These are phyloP conservation scores for Malus orientalis DNA, from an alignment of 306 rosid genomes.

Conservation along the genomic window DNA sequence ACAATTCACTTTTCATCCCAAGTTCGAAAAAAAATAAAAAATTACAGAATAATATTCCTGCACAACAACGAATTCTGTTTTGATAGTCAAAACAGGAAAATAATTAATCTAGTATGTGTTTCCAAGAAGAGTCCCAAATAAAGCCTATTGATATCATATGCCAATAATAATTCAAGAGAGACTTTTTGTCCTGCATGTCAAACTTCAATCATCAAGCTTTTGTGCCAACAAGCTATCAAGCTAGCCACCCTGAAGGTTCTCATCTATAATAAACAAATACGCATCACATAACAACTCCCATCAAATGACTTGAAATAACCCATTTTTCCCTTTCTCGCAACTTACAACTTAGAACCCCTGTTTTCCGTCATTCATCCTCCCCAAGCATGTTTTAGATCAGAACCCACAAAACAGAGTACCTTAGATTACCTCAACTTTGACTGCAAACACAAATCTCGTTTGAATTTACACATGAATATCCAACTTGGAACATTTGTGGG, in stretches of 20 bases:
- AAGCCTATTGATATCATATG: background rate
- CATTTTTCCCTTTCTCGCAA: background rate
- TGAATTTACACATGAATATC: background rate
- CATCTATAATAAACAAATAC: background rate
- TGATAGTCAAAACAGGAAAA: background rate
- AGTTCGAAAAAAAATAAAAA: background rate
- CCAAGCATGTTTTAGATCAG: background rate
- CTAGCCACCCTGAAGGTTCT: background rate
- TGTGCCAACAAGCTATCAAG: background rate
- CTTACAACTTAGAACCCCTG: background rate
- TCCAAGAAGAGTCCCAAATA: background rate
- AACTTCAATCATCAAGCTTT: background rate
- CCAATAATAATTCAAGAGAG: background rate
- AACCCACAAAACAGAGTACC: background rate
- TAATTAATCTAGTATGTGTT: background rate
- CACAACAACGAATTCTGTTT: background rate
- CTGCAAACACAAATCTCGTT: background rate
- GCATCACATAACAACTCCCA: background rate
- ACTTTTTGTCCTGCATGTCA: background rate
- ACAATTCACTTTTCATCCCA: background rate
- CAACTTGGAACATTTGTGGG: background rate
- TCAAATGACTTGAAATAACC: background rate
- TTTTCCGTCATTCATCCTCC: background rate
- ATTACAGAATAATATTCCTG: background rate
- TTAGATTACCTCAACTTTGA: background rate